Conservation (phyloP, 257 asterid species). For the Scutellaria minor region DNA sequence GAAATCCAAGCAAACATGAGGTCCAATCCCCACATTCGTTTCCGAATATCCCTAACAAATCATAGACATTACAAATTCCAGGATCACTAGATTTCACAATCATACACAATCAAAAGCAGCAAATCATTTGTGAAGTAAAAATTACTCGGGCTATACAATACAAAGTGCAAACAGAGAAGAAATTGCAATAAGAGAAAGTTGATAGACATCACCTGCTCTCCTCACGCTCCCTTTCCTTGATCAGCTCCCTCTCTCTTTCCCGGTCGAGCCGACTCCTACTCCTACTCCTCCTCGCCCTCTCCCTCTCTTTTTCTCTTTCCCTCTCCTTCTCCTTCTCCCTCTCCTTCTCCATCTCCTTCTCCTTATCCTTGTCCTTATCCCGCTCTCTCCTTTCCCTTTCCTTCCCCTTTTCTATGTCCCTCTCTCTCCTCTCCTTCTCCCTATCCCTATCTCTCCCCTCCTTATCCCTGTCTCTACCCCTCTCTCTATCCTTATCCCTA, state of each 20-base stretch:
- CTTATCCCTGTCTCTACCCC: constrained; percentile 41
- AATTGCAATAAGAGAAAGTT: constrained; percentile 12
- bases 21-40: neutral
- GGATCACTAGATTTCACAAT: constrained; percentile 13
- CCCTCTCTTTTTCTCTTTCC: constrained; percentile 39
- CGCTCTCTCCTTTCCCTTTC: constrained; percentile 45
- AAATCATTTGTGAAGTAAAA: constrained; percentile 5
- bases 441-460: constrained; percentile 46
- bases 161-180: neutral
- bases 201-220: constrained; percentile 78
- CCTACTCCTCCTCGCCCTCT: constrained; percentile 54
- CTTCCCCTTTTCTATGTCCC: constrained; percentile 43
- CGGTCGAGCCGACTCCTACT: constrained; percentile 75
- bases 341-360: constrained; percentile 55
- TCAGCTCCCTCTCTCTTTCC: constrained; percentile 67
- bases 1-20: constrained; percentile 7
- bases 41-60: neutral
- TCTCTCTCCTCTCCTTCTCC: constrained; percentile 46
- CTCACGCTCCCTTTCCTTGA: constrained; percentile 75
- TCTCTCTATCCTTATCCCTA: constrained; percentile 48
- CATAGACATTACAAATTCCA: neutral
- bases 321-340: constrained; percentile 32
- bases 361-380: constrained; percentile 45
- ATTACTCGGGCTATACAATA: neutral
- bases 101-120: constrained; percentile 15